These are phyloP conservation scores for Mortierella sp. DNA, from an alignment of 371 early-diverging fungal species.

Conservation along the genomic window DNA sequence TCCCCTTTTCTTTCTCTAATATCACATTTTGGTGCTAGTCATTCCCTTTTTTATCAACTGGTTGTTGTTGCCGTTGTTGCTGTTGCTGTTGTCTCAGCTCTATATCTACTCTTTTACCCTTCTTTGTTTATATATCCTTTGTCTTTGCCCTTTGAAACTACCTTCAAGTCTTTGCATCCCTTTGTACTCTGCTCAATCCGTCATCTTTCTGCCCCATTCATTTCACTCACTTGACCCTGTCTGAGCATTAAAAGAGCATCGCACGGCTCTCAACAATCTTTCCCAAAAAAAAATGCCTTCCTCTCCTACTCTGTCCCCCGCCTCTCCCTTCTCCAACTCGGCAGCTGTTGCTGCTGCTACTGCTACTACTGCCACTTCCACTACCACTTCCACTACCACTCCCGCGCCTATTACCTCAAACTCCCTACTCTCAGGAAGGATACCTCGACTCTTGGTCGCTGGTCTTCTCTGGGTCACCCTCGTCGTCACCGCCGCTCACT, in stretches of 20 bases:
- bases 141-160: too few relatives aligned
- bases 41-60: too few relatives aligned
- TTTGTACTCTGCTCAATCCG: not conserved
- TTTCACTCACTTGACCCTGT: slow-evolving; percentile 2
- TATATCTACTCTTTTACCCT: too few relatives aligned
- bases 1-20: not conserved
- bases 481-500: slow-evolving; percentile 43
- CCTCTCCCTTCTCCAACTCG: slow-evolving; percentile 1
- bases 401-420: slow-evolving; percentile 1
- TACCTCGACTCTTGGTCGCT: slow-evolving; percentile 39
- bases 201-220: not conserved
- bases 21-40: too few relatives aligned
- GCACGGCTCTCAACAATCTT: not conserved
- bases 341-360: not conserved
- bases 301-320: slow-evolving; percentile 1
- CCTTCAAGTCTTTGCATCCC: too few relatives aligned
- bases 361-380: not conserved
- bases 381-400: slow-evolving; percentile 5
- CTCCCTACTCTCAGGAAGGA: slow-evolving; percentile 18
- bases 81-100: too few relatives aligned
- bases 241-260: not conserved
- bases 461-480: slow-evolving; percentile 48
- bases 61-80: too few relatives aligned
- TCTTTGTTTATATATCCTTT: too few relatives aligned
- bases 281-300: slow-evolving; percentile 14